Evolutionary conservation across 768 basidiomycete genomes (phyloP).

Genomic region (Cystoderma amianthinum): DNA sequence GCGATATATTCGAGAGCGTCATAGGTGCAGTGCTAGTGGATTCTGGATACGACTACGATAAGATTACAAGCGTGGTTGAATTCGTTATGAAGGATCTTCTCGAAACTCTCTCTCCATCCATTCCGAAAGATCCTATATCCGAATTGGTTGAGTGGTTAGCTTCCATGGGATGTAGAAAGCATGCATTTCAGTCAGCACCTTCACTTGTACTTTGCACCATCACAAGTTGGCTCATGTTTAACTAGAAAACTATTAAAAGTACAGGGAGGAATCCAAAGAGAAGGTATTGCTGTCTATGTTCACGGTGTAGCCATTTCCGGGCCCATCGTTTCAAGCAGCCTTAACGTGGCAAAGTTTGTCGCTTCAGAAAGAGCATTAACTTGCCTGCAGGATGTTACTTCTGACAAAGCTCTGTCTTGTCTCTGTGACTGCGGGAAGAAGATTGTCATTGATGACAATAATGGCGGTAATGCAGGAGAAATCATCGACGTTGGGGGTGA

Average conservation of each 20-base stretch:
- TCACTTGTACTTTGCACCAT: constrained; percentile 1
- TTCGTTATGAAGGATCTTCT: constrained; percentile 64
- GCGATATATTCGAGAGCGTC: constrained; percentile 82
- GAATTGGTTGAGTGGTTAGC: constrained; percentile 65
- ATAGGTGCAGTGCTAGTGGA: constrained; percentile 83
- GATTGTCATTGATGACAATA: not conserved
- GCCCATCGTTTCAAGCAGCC: constrained; percentile 52
- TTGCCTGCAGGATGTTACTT: constrained; percentile 40
- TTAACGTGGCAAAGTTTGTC: constrained; percentile 57
- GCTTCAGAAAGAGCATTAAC: constrained; percentile 56
- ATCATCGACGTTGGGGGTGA: too few relatives aligned
- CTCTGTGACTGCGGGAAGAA: constrained; percentile 28
- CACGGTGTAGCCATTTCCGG: constrained; percentile 53
- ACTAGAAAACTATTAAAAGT: constrained; percentile 13
- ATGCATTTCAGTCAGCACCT: constrained; percentile 21
- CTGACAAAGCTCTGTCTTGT: constrained; percentile 33
- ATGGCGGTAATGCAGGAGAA: not conserved
- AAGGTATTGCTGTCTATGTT: constrained; percentile 50
- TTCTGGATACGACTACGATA: constrained; percentile 67
- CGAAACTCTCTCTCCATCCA: constrained; percentile 45
- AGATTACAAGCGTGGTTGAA: constrained; percentile 53
- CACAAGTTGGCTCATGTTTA: constrained; percentile 3
- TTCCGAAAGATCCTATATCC: constrained; percentile 68
- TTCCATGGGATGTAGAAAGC: constrained; percentile 43
- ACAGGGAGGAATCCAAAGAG: constrained; percentile 14